Evolutionary conservation across 805 yeast genomes (phyloP), one percentile per base, ranked within the genome.

Genomic region (Kazachstania bromeliacearum): DNA sequence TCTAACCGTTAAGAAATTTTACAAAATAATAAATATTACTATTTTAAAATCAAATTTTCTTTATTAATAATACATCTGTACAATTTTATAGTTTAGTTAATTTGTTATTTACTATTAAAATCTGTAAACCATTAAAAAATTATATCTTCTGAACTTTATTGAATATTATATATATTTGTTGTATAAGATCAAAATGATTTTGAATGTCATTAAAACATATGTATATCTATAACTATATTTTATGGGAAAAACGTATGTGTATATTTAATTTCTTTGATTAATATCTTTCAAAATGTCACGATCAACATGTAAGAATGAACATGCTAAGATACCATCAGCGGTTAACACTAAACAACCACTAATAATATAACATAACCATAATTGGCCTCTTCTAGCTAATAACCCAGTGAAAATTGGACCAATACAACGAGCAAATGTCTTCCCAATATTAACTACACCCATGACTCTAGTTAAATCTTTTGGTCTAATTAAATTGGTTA

Each of bases 1-100:
- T 89, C 98, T 70, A 92, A 92, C 95, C 98, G 99, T 87, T 92
- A 92, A 82, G 59, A 35, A 41, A 43, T 36, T 27, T 33, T 10
- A 14, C 17, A 19, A n/a, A 8, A 36, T 6, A 17, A 17, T 7
- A 21, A 13, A 31, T 19, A 17, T 22, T 19, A 31, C 17, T 18
- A 19, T 20, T 18, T 31, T 19, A 15, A 12, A n/a, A 31, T 31
- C 23, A 18, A 19, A 14, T 19, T 18, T 13, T 12, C 34, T 19
- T 17, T 31, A 15, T 31, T 20, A n/a, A 18, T 18, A 29, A n/a
- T 31, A 35, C 38, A 39, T 50, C 39, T 41, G 43, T 43, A 43
- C 40, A 44, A 43, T 43, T 44, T 31, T 44, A 44, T 41, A 44
- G 7, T 17, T 29, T 24, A 22, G 38, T 34, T 38, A 25, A 29